These are phyloP conservation scores for Aspergillus jensenii DNA, from an alignment of 2,329 filamentous ascomycete genomes.

Conservation along the genomic window DNA sequence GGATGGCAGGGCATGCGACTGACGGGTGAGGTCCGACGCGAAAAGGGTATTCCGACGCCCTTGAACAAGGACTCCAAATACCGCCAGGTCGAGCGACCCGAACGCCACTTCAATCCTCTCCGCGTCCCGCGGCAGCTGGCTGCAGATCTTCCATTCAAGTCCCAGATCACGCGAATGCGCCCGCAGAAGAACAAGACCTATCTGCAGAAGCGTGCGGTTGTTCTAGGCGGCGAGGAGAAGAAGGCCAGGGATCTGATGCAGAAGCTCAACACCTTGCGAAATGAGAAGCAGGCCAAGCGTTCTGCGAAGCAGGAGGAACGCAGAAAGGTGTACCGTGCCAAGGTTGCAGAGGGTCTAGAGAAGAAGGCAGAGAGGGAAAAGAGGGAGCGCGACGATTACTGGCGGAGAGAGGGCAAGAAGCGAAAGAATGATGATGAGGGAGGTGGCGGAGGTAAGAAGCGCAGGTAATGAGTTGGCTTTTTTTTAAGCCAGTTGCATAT, in stretches of 20 bases:
- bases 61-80: slow-evolving; percentile 83
- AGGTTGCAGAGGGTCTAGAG: slow-evolving; percentile 77
- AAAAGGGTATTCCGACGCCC: slow-evolving; percentile 72
- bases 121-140: slow-evolving; percentile 56
- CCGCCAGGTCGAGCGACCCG: slow-evolving; percentile 59
- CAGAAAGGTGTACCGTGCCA: slow-evolving; percentile 75
- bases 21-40: slow-evolving; percentile 85
- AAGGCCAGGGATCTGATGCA: slow-evolving; percentile 85
- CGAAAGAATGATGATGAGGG: slow-evolving; percentile 58
- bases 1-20: slow-evolving; percentile 89
- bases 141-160: slow-evolving; percentile 85
- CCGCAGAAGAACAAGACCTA: slow-evolving; percentile 81
- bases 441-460: slow-evolving; percentile 50
- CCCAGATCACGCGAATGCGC: slow-evolving; percentile 80
- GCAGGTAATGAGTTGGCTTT: slow-evolving; percentile 31
- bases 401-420: slow-evolving; percentile 86
- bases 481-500: slow-evolving; percentile 23
- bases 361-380: slow-evolving; percentile 86
- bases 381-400: slow-evolving; percentile 88
- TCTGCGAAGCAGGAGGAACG: slow-evolving; percentile 84
- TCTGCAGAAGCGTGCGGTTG: slow-evolving; percentile 92
- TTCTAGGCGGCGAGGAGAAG: slow-evolving; percentile 81
- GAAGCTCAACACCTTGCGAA: slow-evolving; percentile 85
- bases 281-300: slow-evolving; percentile 85
- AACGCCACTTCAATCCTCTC: slow-evolving; percentile 72